Evolutionary conservation across 2,329 filamentous ascomycete genomes (phyloP).

Genomic region (Fusarium sublunatum): DNA sequence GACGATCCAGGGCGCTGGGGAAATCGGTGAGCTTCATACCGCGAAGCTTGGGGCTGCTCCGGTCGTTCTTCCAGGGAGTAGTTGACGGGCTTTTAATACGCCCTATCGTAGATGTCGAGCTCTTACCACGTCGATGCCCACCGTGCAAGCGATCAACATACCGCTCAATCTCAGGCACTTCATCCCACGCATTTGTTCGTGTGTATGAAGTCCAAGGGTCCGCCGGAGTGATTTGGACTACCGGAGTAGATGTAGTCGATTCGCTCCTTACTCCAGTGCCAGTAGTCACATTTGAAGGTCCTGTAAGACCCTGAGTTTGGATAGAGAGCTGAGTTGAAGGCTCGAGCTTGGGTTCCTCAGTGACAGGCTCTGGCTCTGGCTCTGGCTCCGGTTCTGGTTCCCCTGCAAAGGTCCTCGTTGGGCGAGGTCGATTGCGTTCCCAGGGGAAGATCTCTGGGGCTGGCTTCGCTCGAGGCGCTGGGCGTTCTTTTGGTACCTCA

Average conservation of each 20-base stretch:
- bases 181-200: conserved; percentile 93
- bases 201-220: conserved; percentile 79
- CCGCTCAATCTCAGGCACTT: conserved; percentile 84
- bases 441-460: conserved; percentile 87
- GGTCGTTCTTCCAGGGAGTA: conserved; percentile 23
- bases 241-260: conserved; percentile 61
- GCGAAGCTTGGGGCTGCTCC: conserved; percentile 19
- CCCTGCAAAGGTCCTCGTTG: conserved; percentile 70
- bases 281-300: conserved; percentile 52
- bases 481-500: conserved; percentile 75
- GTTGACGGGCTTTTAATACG: conserved; percentile 35
- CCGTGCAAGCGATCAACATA: conserved; percentile 85
- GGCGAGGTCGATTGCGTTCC: conserved; percentile 75
- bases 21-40: conserved; percentile 85
- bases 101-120: conserved; percentile 42
- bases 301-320: conserved; percentile 43
- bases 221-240: conserved; percentile 58
- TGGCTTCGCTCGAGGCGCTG: conserved; percentile 64
- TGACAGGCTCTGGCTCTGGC: conserved; percentile 5
- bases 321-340: conserved; percentile 17
- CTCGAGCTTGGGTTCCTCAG: conserved; percentile 1
- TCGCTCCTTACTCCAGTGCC: conserved; percentile 51
- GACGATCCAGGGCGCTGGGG: conserved; percentile 82
- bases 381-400: conserved; percentile 33
- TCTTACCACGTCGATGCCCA: conserved; percentile 62